Base-by-base conservation (phyloP, 176 grass and related monocot species). In the Lolium rigidum region DNA sequence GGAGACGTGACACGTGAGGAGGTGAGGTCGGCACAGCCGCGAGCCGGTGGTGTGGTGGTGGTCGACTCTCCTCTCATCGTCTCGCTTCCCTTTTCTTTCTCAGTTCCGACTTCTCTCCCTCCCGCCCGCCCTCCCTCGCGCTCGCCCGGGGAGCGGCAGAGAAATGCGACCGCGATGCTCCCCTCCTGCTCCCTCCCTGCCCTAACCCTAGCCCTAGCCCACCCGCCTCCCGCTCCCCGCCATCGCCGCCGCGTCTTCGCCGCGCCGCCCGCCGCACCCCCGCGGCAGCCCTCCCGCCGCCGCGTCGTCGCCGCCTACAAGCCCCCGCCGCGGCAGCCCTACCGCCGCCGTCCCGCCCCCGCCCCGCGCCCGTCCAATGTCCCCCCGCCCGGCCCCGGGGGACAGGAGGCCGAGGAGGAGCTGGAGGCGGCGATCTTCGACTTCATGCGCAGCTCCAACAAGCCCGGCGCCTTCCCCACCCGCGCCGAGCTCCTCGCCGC, bases 381-480 rank as follows among this genome's bases (percentile, higher is more conserved):
- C 8, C 2, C 16, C 17, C 50, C 43, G 66, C 25, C 1, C 17
- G 15, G 1, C 46, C 81, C 38, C 2, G 21, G 26, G 28, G 11
- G 72, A 12, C 26, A 7, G 5, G 54, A 68, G 57, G 49, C 58
- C 31, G 81, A 89, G 50, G 49, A 65, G 43, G 79, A 89, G 21
- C 70, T 99, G 35, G 97, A 99, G 90, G 94, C 38, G 80, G 94
- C 93, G 92, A 90, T 99, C 60, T 99, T 83, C 83, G 90, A 96
- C 31, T 99, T 99, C 94, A 99, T 99, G 97, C 68, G 70, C 62
- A 48, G 68, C 22, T 99, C 97, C 48, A 20, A 20, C 70, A 96
- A 99, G 71, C 97, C 97, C 2, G 76, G 80, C 3, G 75, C 84
- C 0, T 99, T 99, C 82, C 97, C 97, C 39, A 96, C 97, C 54